Conservation (phyloP, 2,329 filamentous ascomycete genomes). For the Trichoderma oligosporum region DNA sequence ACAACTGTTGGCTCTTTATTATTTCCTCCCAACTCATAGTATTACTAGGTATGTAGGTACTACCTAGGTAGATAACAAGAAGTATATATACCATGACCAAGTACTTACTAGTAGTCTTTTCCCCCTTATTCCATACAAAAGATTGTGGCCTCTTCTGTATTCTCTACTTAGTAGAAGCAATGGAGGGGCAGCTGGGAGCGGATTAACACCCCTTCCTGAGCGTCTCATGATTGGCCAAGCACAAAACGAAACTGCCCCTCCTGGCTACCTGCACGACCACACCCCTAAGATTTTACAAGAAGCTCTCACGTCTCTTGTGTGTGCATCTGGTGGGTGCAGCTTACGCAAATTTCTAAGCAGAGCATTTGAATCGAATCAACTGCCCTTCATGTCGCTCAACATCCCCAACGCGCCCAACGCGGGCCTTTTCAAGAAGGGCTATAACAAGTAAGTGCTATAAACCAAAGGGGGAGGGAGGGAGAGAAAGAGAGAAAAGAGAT, state of each 20-base stretch:
- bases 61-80: not conserved
- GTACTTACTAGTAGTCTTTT: no score
- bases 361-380: not conserved
- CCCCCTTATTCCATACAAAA: not conserved
- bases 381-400: constrained; percentile 77
- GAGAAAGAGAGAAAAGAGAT: no score
- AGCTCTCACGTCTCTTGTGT: constrained; percentile 17
- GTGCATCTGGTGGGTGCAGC: constrained; percentile 6
- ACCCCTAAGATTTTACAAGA: constrained; percentile 24
- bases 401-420: constrained; percentile 92
- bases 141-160: no score
- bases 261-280: constrained; percentile 16
- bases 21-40: no score
- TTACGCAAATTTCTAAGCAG: not conserved
- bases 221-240: constrained; percentile 19
- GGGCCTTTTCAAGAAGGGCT: constrained; percentile 92
- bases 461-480: no score
- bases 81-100: no score
- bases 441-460: constrained; percentile 78
- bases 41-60: no score
- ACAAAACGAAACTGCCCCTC: constrained; percentile 1
- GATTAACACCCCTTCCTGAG: constrained; percentile 18
- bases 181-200: constrained; percentile 17
- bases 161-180: not conserved
- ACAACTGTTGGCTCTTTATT: not conserved